These are phyloP conservation scores for Neoscytalidium dimidiatum DNA, from an alignment of 2,329 filamentous ascomycete genomes.

Conservation along the genomic window DNA sequence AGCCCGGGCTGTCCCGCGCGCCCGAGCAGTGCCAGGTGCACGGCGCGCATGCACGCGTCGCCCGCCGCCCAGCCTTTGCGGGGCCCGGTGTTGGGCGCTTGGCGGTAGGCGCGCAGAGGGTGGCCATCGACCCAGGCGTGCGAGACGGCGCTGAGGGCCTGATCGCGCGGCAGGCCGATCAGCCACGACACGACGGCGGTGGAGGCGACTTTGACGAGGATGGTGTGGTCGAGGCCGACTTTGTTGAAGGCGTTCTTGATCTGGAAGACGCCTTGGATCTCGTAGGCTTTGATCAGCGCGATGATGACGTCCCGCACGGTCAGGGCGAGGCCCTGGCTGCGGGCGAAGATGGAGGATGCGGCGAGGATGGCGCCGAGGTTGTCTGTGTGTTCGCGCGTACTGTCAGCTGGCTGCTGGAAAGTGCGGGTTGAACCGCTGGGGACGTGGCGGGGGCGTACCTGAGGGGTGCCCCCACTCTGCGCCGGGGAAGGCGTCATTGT, in stretches of 20 bases:
- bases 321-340: slow-evolving; percentile 85
- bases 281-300: slow-evolving; percentile 98
- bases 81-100: slow-evolving; percentile 98
- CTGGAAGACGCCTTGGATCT: slow-evolving; percentile 96
- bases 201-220: slow-evolving; percentile 95
- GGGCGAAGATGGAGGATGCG: slow-evolving; percentile 94
- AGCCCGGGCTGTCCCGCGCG: slow-evolving; percentile 88
- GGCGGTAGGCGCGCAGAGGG: slow-evolving; percentile 92
- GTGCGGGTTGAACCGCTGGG: slow-evolving; percentile 36
- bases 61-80: slow-evolving; percentile 99
- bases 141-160: slow-evolving; percentile 92
- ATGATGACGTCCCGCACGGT: slow-evolving; percentile 78
- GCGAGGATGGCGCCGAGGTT: slow-evolving; percentile 96
- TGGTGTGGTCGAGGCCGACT: slow-evolving; percentile 95
- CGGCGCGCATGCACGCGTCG: slow-evolving; percentile 93
- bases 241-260: slow-evolving; percentile 99
- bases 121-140: slow-evolving; percentile 98
- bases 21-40: slow-evolving; percentile 88
- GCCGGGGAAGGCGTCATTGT: slow-evolving; percentile 99
- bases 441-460: slow-evolving; percentile 36
- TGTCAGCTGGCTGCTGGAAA: slow-evolving; percentile 15
- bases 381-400: slow-evolving; percentile 55
- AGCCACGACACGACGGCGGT: slow-evolving; percentile 93
- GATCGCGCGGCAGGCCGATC: slow-evolving; percentile 82
- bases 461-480: slow-evolving; percentile 99